Base-by-base conservation (phyloP, 208 protist species). In the Paratrypanosoma confusum region DNA sequence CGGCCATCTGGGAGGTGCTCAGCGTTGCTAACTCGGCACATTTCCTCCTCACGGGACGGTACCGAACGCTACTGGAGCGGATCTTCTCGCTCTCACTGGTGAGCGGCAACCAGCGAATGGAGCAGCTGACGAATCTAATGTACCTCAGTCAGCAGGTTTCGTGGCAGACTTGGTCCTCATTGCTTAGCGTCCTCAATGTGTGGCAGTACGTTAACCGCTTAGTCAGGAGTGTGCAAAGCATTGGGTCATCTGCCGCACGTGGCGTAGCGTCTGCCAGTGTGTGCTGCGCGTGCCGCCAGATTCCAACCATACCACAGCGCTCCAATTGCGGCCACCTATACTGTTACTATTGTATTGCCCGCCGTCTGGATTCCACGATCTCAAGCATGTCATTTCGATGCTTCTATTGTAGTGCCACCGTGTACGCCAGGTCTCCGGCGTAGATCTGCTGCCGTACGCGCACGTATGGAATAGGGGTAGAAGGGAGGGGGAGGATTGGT, bases 321-420 rank as follows among this genome's bases (percentile, higher is more conserved):
- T 77, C 81, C 6, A 87, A 86, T 60, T 95, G 87, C 65, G 81
- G 81, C 0, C 87, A 95, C 36, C 41, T 81, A 8, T 95, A 91
- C 49, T 95, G 87, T 63, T 93, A 95, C 48, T 93, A 95, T 71
- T 95, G 87, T 51, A 90, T 93, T 49, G 80, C 83, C 50, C 81
- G 81, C 55, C 67, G 84, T 1, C 59, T 92, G 14, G 39, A 77
- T 17, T 75, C 89, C 39, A 58, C 52, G 20, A 43, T 69, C 27
- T 25, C 65, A 1, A 47, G 60, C 0, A 74, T 72, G 11, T 86
- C 85, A 3, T 93, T 93, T 38, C 68, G 72, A 1, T 93, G 85
- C 49, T 51, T 65, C 17, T 58, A 54, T 25, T 93, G 84, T 33
- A 78, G 75, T 2, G 53, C 70, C 20, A 49, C 63, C 3, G 78